Evolutionary conservation across 2,329 filamentous ascomycete genomes (phyloP), one percentile per base, ranked within the genome.

Genomic region (Aspergillus ochraceus): DNA sequence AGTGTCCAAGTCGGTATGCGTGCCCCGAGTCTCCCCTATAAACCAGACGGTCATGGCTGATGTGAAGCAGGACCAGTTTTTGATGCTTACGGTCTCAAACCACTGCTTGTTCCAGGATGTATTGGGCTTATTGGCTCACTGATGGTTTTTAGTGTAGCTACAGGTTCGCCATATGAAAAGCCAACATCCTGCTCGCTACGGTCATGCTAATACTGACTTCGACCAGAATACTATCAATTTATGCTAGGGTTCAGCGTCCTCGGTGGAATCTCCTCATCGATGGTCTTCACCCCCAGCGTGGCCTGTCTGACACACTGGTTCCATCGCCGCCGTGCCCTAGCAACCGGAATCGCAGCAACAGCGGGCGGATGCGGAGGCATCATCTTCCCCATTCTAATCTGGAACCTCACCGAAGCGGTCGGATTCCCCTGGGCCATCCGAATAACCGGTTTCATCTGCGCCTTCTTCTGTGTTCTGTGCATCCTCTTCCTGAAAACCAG

Each of bases 41-140:
- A 24, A 24, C 24, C 24, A 24, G 5, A 24, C 24, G 24, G 24
- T 6, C 6, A 24, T 24, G 24, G 42, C 19, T 46, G 17, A 46
- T 46, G 6, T n/a, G 8, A 10, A 19, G 24, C 42, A 46, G 42
- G 42, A 14, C 42, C 42, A 14, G 17, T 46, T 20, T 46, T 46
- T 46, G 42, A 46, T 20, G 42, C 42, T 6, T n/a, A n/a, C 17
- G 42, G 42, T 3, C 17, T 46, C 17, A n/a, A 17, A 9, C 69
- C 70, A 12, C 68, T 69, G 17, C 74, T 78, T 62, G 76, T 75
- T 2, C 49, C 57, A 11, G 65, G 66, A n/a, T 60, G 30, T 32
- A 12, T 32, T 10, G 30, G 30, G 10, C 10, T 46, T 20, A n/a
- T 46, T 14, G n/a, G 17, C 8, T 46, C 42, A 9, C 8, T 46